Base-by-base conservation (phyloP, 352 stramenopile species). In the Saprolegnia parasitica region DNA sequence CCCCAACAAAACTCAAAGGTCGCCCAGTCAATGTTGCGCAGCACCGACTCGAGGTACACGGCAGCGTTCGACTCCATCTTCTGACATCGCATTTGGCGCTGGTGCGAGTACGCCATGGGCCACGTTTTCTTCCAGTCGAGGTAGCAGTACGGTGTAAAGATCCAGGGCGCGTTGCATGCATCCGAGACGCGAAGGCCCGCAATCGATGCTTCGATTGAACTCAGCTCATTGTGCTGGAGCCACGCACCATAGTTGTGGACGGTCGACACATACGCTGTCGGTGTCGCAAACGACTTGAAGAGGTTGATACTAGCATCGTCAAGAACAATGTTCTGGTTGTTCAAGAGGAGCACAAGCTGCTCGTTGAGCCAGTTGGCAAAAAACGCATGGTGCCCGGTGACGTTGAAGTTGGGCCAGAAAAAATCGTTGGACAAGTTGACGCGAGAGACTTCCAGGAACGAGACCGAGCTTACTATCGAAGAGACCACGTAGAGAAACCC, bases 111-210 rank as follows among this genome's bases (percentile, higher is more conserved):
- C 15, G 63, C 63, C 63, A 70, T 61, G 21, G 45, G 26, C 63
- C 63, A 70, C 29, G 0, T 5, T 46, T 37, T 9, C 18, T 49
- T 46, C 9, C 24, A 70, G 32, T 70, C 63, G 15, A 70, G 39
- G 45, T 57, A 70, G 5, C 63, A 70, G 21, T 61, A 70, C 21
- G 13, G 32, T 8, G 63, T 60, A 47, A 52, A 61, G 20, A 61
- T 70, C 45, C 63, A 70, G 11, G 63, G 63, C 20, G 37, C 29
- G 32, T 18, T 20, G 47, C 54, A 62, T 10, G 39, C 45, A 61
- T 70, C 63, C 45, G 54, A 58, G 18, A 4, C 26, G n/a, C 63
- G 10, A 42, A 70, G 20, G 32, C 29, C 29, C 23, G n/a, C 18
- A 4, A 70, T 56, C 10, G 54, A 42, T 24, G n/a, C 42, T 15